Evolutionary conservation across 1,284 basidiomycete species (phyloP), one percentile per base, ranked within the genome.

Genomic region (Sporisorium iseilematis-ciliati): DNA sequence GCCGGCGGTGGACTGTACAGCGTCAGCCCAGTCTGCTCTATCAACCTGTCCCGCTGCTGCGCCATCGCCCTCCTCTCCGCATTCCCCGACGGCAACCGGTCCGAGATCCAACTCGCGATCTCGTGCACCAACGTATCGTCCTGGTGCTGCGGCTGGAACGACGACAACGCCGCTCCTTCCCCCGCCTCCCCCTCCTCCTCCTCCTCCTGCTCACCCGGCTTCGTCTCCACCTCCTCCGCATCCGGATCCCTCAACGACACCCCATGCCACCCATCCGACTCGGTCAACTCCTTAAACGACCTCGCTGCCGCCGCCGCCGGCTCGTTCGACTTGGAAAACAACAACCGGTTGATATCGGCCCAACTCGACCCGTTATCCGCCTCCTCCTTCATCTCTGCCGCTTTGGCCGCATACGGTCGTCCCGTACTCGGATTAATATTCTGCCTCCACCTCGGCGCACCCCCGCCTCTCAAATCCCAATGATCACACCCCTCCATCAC

Each of bases 401-500:
- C 57, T 29, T 72, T 75, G 45, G 31, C 58, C 4, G 63, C 53
- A 29, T 72, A 79, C 2, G 79, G 78, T 48, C 70, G 69, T 14
- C 78, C 80, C 12, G 77, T 81, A 16, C 65, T 58, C 77, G 81
- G 61, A 78, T 85, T 75, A 75, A 84, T 70, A 61, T 78, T 72
- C 65, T 73, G 63, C 46, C 50, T 80, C 82, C 79, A 65, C 57
- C 85, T 60, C 33, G 82, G 65, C 56, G 88, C 88, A n/a, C 88
- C 87, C 59, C 87, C 91, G 0, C 97, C 97, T 62, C 97, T 88
- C 80, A 98, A 89, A 81, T 97, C 93, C 97, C 97, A 99, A 84
- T 99, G 97, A 87, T 99, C 95, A 77, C 91, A 92, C 3, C 91
- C 92, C 73, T 97, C 93, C 82, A 99, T 88, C 21, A 91, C 90